Evolutionary conservation across 176 grass and related monocot genomes (phyloP).

Genomic region (Leersia perrieri): DNA sequence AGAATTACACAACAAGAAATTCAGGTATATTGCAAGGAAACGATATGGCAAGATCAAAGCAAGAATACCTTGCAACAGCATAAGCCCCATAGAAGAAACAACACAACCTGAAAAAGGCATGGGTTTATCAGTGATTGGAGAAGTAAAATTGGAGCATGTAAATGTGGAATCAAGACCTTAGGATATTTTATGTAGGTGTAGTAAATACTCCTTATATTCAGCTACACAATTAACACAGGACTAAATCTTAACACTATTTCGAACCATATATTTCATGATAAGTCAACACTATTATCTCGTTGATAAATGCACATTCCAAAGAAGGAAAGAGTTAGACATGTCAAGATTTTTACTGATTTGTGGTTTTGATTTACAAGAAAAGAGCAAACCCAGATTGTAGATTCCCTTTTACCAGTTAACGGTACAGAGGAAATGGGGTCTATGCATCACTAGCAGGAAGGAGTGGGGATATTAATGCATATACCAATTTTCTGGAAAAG

Average conservation of each 20-base stretch:
- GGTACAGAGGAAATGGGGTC: neutral
- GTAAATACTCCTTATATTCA: neutral
- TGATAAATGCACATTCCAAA: neutral
- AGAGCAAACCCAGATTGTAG: neutral
- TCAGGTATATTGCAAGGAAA: neutral
- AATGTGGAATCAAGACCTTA: neutral
- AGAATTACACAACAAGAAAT: neutral
- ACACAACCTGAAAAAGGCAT: constrained; percentile 57
- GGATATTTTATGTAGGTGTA: neutral
- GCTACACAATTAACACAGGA: neutral
- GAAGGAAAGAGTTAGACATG: neutral
- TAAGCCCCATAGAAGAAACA: constrained; percentile 91
- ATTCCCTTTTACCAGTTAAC: neutral
- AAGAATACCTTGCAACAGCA: constrained; percentile 86
- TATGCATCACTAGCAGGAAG: neutral
- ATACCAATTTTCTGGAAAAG: neutral
- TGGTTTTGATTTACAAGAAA: neutral
- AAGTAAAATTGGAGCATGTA: neutral
- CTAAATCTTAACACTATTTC: neutral
- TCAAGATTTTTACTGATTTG: neutral
- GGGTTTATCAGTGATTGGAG: neutral
- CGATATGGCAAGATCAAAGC: neutral
- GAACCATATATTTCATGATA: neutral
- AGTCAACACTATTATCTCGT: neutral
- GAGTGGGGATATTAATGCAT: neutral